Evolutionary conservation across 345 rosid species (phyloP), one percentile per base, ranked within the genome.

Genomic region (Brassica nigra): DNA sequence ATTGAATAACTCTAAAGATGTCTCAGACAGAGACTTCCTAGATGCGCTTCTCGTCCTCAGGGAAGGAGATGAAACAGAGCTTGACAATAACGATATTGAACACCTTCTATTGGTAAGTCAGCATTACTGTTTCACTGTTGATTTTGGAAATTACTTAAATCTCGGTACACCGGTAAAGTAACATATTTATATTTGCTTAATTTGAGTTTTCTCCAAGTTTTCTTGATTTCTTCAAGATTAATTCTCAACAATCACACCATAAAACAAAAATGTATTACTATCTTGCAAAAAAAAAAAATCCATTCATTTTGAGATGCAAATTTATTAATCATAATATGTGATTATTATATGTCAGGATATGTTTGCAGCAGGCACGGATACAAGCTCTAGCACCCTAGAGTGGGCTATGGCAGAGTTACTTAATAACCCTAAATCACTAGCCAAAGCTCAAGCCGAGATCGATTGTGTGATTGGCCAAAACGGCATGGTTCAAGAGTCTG

Each of bases 341-440:
- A 1, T 59, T 67, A 3, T 20, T 39, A 54, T 39, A 54, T 55
- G 14, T 70, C 62, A 87, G 87, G 89, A 84, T 29, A 28, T 83
- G 57, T 83, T 89, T 31, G 1, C 31, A 16, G 92, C 81, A 0
- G 90, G 89, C 3, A 80, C 85, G 0, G 90, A 89, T 27, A 87
- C 89, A 16, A 84, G 23, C 39, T 76, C 86, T 16, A 54, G 73
- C 55, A 80, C 83, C 2, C 28, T 83, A 36, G 83, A 83, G 16
- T 83, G 83, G 83, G 83, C 81, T 6, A 44, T 83, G 81, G 27
- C 81, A 2, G 86, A 82, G 14, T 49, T 82, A 68, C 76, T 82
- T 31, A 8, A 52, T 4, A 83, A 31, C 66, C 83, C 82, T 3
- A 27, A 76, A 44, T 73, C 20, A 0, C 16, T 82, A 37, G 58